Evolutionary conservation across 768 basidiomycete species (phyloP).

Genomic region (Suillus variegatus): DNA sequence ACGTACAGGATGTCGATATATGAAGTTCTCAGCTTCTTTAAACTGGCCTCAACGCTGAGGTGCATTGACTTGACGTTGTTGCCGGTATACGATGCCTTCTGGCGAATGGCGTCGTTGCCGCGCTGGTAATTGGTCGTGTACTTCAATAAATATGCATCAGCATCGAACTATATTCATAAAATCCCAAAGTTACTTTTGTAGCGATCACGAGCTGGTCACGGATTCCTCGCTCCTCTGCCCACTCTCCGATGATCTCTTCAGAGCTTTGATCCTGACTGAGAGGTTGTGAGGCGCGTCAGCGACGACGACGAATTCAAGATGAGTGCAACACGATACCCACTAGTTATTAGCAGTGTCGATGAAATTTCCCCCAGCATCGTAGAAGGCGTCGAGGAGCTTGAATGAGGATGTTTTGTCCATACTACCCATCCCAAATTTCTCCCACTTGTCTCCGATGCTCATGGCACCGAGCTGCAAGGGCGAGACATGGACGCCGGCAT

Average conservation of each 20-base stretch:
- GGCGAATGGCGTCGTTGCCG: not conserved
- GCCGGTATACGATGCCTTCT: not conserved
- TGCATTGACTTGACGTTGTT: not conserved
- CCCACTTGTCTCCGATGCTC: not conserved
- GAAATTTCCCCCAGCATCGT: not conserved
- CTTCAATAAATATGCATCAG: not conserved
- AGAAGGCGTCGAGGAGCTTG: not conserved
- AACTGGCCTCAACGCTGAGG: not conserved
- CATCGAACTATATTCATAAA: not conserved
- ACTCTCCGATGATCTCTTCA: not conserved
- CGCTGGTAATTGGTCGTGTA: slow-evolving; percentile 1
- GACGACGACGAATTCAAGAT: not conserved
- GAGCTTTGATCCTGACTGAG: not conserved
- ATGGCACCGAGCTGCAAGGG: not conserved
- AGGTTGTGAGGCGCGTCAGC: not conserved
- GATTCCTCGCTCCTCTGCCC: not conserved
- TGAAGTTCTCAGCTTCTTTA: not conserved
- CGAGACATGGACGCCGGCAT: not conserved
- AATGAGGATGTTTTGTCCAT: not conserved
- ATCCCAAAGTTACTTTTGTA: not conserved
- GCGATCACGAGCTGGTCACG: not conserved
- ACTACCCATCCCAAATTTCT: not conserved
- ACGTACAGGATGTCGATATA: not conserved
- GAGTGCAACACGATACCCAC: not conserved
- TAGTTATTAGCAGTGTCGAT: not conserved